Conservation (phyloP, 768 basidiomycete genomes). For the Termitomyces sp. region DNA sequence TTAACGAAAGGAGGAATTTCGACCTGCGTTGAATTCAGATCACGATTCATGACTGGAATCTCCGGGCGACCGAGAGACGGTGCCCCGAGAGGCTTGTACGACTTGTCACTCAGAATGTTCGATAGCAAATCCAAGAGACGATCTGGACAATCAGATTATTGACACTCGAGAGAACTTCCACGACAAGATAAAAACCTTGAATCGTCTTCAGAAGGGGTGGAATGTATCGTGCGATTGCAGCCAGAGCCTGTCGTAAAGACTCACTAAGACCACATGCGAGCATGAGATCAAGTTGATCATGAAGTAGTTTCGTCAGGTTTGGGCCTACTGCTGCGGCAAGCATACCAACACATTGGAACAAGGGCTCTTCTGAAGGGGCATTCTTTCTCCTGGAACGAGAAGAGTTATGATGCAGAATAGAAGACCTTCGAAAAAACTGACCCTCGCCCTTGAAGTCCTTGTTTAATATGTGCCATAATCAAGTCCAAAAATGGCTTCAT, state of each 20-base stretch:
- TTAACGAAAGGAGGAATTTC: background rate
- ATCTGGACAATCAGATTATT: slow-evolving; percentile 41
- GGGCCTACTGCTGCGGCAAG: slow-evolving; percentile 92
- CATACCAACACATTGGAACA: slow-evolving; percentile 98
- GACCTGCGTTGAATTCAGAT: slow-evolving; percentile 48
- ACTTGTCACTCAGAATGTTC: slow-evolving; percentile 71
- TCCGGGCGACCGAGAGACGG: slow-evolving; percentile 62
- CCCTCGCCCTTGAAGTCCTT: slow-evolving; percentile 86
- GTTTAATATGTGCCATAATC: slow-evolving; percentile 85
- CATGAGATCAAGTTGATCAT: slow-evolving; percentile 96
- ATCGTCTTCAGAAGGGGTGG: slow-evolving; percentile 88
- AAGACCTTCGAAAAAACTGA: slow-evolving; percentile 24
- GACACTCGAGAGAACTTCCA: background rate
- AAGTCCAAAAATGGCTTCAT: slow-evolving; percentile 95
- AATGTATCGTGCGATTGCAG: slow-evolving; percentile 80
- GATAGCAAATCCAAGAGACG: slow-evolving; percentile 87
- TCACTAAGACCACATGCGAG: slow-evolving; percentile 92
- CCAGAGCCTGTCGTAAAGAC: slow-evolving; percentile 77
- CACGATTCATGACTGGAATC: slow-evolving; percentile 40
- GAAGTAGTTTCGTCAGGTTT: slow-evolving; percentile 90
- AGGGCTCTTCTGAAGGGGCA: slow-evolving; percentile 88
- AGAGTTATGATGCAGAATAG: background rate
- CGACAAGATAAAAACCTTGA: slow-evolving; percentile 53
- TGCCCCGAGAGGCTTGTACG: slow-evolving; percentile 86
- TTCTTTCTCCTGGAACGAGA: slow-evolving; percentile 67